These are phyloP conservation scores for Zizania latifolia DNA, from an alignment of 176 grass and related monocot species.

Conservation along the genomic window DNA sequence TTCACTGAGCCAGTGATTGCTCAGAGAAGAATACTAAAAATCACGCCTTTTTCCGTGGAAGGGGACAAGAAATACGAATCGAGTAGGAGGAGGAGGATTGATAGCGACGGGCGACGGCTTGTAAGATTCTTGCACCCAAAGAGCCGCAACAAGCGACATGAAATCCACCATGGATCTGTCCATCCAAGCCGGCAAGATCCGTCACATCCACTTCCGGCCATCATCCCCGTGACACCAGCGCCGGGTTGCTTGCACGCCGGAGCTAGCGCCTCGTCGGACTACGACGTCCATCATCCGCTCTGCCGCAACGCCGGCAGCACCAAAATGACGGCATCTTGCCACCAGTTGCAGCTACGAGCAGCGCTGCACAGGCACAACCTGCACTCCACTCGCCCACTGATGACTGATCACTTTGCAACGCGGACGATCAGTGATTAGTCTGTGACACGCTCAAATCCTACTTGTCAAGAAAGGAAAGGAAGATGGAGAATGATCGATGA, in stretches of 20 bases:
- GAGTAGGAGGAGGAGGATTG: background rate
- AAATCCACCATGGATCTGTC: background rate
- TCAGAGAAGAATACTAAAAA: background rate
- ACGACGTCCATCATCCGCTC: no score
- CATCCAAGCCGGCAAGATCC: background rate
- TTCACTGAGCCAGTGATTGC: background rate
- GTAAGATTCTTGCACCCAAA: slow-evolving; percentile 27
- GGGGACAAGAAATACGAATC: background rate
- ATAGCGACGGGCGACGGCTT: slow-evolving; percentile 13
- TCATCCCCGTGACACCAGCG: background rate
- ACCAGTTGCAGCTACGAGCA: background rate
- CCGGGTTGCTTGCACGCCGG: slow-evolving; percentile 40
- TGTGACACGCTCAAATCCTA: no score
- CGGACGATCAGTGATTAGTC: no score
- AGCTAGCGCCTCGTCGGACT: background rate
- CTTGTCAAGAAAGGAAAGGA: no score
- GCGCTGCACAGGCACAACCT: no score
- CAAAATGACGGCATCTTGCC: background rate
- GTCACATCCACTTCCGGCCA: background rate
- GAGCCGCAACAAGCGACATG: slow-evolving; percentile 26
- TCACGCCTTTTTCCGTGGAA: background rate
- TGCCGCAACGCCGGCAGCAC: no score
- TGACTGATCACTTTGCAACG: no score
- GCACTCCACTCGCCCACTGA: no score
- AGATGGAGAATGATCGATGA: no score